Base-by-base conservation (phyloP, 768 basidiomycete species). In the Floccularia luteovirens region DNA sequence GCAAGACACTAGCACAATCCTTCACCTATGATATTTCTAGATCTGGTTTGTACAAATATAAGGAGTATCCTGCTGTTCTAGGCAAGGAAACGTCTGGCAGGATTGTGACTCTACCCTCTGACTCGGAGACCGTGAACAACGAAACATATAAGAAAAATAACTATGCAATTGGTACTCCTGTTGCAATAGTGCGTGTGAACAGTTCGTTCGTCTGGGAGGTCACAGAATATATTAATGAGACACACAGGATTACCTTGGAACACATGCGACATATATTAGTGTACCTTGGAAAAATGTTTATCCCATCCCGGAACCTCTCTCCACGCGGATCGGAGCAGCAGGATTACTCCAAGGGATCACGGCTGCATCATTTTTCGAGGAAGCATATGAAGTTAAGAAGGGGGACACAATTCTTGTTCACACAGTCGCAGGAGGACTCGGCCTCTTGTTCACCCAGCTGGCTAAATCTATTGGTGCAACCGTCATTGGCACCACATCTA, bases 401-500 rank as follows among this genome's bases (percentile, higher is more conserved):
- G 84, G 77, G 1, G 90, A 94, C 51, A 73, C 66, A 34, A 78
- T 93, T 41, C 71, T 94, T 36, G 74, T 97, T 1, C 89, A 96
- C 55, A 93, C 94, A 23, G 75, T 94, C 24, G 92, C 94, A 0
- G 94, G 94, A 23, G 92, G 93, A 8, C 70, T 96, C 7, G 94
- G 79, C 2, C 65, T 83, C 20, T 54, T 83, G 22, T 69, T 81
- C 40, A 67, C 75, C 6, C 83, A 94, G 62, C 55, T 87, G 23
- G 77, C 79, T 27, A 81, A 77, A 54, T 64, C 68, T 31, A 66
- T 77, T 14, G 94, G 94, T 4, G 93, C 87, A 1, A 83, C 77
- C 6, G 88, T 97, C 19, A 94, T 99, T 50, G 94, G 90, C 1
- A 97, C 93, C 11, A 89, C 89, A 2, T 94, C 91, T 2, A 87